Evolutionary conservation across 805 yeast genomes (phyloP), one percentile per base, ranked within the genome.

Genomic region (Nakazawaea peltata): DNA sequence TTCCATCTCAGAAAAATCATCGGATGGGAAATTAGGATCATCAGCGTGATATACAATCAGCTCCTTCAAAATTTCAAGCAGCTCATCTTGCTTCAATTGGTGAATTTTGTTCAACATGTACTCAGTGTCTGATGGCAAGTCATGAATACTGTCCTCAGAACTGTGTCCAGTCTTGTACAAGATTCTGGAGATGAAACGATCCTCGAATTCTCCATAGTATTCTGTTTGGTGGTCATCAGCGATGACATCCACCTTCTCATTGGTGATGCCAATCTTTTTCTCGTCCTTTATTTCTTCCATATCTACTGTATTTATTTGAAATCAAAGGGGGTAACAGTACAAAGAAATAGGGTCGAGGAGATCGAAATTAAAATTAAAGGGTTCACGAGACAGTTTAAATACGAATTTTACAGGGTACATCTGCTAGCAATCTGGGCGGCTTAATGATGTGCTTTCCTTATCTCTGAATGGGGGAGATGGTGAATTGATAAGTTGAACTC

Each of bases 11-110:
- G 51, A 53, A 42, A 59, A 59, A 28, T 63, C 64, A 3, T 47
- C 51, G 2, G 37, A 40, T 9, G 70, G 65, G 41, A 73, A 59
- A 45, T 70, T 71, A 23, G 65, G 63, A 46, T 74, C 81, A 33
- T 59, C 65, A 5, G 44, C 44, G 41, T 71, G 75, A n/a, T 64
- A 60, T 1, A 45, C 58, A 3, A 63, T 40, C 4, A 69, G 64
- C 13, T 57, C 53, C 24, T 51, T 46, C 30, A 75, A 47, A 27
- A 71, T 59, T 7, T 52, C 54, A 1, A 61, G 26, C 0, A 74
- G 63, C 27, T 67, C 69, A 2, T 57, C 62, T 11, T 54, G 46
- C 3, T 58, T 30, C 44, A 66, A 41, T 21, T 46, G 42, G 24
- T 54, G 57, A 30, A 66, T 57, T 41, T 61, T 63, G 23, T 60